phyloP scores from a whole-genome alignment of 345 rosid genomes.

The Durio zibethinus region DNA sequence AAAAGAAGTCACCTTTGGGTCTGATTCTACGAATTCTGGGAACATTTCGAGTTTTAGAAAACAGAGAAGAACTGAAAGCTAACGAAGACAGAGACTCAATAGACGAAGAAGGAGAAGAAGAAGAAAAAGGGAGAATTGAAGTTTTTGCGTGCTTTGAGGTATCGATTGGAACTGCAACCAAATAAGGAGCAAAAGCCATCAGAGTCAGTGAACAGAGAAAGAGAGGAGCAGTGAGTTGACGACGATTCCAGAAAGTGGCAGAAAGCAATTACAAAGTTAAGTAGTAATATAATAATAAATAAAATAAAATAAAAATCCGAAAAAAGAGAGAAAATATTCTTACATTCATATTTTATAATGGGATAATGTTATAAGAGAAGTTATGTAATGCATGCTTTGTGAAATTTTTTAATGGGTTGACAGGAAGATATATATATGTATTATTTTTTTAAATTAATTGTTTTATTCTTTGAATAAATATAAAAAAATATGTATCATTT shows the following conservation, averaged over 20 bases:
- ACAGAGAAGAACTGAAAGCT: conserved; percentile 22
- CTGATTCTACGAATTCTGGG: conserved; percentile 24
- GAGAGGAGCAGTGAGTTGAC: background rate
- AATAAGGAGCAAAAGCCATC: conserved; percentile 65
- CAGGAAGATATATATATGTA: no score
- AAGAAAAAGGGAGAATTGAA: conserved; percentile 19
- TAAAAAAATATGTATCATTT: no score
- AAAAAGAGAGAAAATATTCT: background rate
- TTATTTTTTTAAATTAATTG: no score
- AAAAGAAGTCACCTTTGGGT: conserved; percentile 35
- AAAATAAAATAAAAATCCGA: background rate
- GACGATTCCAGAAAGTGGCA: conserved; percentile 22
- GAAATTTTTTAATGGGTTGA: no score
- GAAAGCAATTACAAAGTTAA: background rate
- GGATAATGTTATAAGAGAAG: no score
- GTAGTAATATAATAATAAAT: background rate
- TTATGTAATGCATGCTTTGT: no score
- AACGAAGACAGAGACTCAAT: conserved; percentile 16
- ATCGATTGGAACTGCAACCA: conserved; percentile 45
- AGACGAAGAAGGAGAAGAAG: conserved; percentile 25
- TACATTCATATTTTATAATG: no score
- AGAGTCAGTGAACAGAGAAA: background rate
- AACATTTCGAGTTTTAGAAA: conserved; percentile 33
- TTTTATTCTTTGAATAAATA: no score
- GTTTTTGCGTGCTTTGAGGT: conserved; percentile 26